These are phyloP conservation scores for Chaetoceros tenuissimus DNA, from an alignment of 108 stramenopile species.

Conservation along the genomic window DNA sequence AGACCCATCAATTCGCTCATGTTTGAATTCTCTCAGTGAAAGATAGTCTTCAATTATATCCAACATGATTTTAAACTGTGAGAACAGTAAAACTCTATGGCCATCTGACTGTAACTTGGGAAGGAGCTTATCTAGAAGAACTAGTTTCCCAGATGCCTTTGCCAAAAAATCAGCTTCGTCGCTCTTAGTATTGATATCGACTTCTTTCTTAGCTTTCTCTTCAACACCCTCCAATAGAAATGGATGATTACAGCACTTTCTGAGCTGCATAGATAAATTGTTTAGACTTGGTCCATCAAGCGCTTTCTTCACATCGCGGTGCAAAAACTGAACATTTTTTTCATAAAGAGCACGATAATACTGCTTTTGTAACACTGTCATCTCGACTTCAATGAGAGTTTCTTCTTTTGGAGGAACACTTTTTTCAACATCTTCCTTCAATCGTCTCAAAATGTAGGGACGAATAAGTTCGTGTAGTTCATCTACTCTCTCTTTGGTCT, in stretches of 20 bases:
- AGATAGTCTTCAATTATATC: slow-evolving; percentile 97
- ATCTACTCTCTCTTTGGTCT: slow-evolving; percentile 75
- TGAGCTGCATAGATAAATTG: slow-evolving; percentile 77
- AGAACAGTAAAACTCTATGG: slow-evolving; percentile 92
- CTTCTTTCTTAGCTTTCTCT: slow-evolving; percentile 8
- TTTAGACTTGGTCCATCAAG: slow-evolving; percentile 84
- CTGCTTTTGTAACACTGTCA: slow-evolving; percentile 94
- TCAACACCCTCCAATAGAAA: slow-evolving; percentile 92
- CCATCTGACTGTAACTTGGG: slow-evolving; percentile 87
- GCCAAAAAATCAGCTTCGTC: slow-evolving; percentile 59
- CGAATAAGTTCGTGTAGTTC: slow-evolving; percentile 79
- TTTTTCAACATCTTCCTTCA: slow-evolving; percentile 93
- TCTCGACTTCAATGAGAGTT: slow-evolving; percentile 93
- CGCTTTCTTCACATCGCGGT: slow-evolving; percentile 72
- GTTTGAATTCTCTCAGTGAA: slow-evolving; percentile 42
- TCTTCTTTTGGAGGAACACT: slow-evolving; percentile 92
- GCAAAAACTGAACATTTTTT: slow-evolving; percentile 76
- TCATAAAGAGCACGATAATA: slow-evolving; percentile 95
- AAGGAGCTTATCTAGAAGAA: slow-evolving; percentile 94
- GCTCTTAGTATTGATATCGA: slow-evolving; percentile 41
- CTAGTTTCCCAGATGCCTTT: slow-evolving; percentile 87
- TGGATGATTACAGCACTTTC: slow-evolving; percentile 98
- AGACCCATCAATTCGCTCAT: slow-evolving; percentile 93
- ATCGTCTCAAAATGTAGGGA: slow-evolving; percentile 88
- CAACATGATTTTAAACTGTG: slow-evolving; percentile 97